Evolutionary conservation across 2,329 filamentous ascomycete species (phyloP).

Genomic region (Beauveria brongniartii): DNA sequence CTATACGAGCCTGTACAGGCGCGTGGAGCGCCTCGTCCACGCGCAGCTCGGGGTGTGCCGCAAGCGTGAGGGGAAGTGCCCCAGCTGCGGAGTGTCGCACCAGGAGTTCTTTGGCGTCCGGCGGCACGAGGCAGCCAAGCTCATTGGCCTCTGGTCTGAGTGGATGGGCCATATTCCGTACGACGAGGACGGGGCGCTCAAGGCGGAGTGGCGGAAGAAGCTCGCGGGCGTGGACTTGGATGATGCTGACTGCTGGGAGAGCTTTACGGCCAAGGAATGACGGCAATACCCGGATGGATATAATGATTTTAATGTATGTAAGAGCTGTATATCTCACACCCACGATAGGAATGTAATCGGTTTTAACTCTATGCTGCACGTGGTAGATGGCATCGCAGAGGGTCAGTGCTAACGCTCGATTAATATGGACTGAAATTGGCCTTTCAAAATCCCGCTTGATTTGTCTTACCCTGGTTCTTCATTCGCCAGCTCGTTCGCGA

Average conservation of each 20-base stretch:
- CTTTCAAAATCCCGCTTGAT: neutral
- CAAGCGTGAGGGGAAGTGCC: conserved; percentile 19
- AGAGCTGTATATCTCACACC: no score
- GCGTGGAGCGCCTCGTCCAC: conserved; percentile 24
- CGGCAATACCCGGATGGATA: neutral
- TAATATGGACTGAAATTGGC: neutral
- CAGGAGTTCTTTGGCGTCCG: conserved; percentile 23
- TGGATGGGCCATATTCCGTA: conserved; percentile 24
- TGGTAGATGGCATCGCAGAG: neutral
- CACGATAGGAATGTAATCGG: no score
- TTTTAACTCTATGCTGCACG: neutral
- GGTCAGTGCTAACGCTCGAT: neutral
- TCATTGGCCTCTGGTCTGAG: conserved; percentile 19
- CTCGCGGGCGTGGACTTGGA: conserved; percentile 18
- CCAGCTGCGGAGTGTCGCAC: conserved; percentile 17
- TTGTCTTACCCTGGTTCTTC: neutral
- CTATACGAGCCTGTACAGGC: conserved; percentile 16
- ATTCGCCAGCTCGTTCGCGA: neutral
- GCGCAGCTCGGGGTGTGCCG: conserved; percentile 19
- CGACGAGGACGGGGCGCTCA: conserved; percentile 18
- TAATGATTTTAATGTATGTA: neutral
- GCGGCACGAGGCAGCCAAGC: conserved; percentile 10
- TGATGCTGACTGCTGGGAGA: conserved; percentile 20
- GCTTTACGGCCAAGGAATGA: conserved; percentile 13
- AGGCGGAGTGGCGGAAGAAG: conserved; percentile 17